These are phyloP conservation scores for Spizellomyces sp. DNA, from an alignment of 192 early-diverging fungal genomes.

Conservation along the genomic window DNA sequence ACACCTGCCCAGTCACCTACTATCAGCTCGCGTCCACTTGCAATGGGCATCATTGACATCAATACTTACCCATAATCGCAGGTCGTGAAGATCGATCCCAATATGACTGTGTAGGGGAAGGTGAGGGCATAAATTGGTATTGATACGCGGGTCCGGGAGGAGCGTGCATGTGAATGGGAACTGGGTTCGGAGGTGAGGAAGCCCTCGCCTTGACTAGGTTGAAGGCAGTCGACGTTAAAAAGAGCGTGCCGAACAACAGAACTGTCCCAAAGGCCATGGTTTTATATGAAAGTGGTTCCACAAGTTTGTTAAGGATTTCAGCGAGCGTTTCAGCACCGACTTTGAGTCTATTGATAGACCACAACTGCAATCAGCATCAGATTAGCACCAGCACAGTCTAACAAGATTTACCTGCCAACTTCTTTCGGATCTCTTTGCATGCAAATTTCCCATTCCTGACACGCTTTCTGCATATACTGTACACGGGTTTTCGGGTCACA, in stretches of 20 bases:
- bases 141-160: not conserved
- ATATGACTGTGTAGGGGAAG: not conserved
- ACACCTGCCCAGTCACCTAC: no score
- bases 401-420: slow-evolving; percentile 54
- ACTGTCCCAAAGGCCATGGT: slow-evolving; percentile 63
- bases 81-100: no score
- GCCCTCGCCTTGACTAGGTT: slow-evolving; percentile 11
- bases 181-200: not conserved
- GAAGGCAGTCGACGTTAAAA: slow-evolving; percentile 27
- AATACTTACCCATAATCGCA: no score
- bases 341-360: slow-evolving; percentile 52
- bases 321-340: slow-evolving; percentile 83
- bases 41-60: no score
- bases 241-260: slow-evolving; percentile 23
- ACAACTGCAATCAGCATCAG: not conserved
- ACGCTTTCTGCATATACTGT: slow-evolving; percentile 60
- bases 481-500: slow-evolving; percentile 60
- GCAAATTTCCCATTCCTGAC: slow-evolving; percentile 64
- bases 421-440: slow-evolving; percentile 62
- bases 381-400: not conserved
- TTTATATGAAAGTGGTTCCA: slow-evolving; percentile 85
- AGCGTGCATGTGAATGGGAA: not conserved
- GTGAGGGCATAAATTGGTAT: not conserved
- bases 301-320: slow-evolving; percentile 79
- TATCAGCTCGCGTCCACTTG: no score